Conservation (phyloP, 257 asterid genomes). For the Solanum lignicaule region DNA sequence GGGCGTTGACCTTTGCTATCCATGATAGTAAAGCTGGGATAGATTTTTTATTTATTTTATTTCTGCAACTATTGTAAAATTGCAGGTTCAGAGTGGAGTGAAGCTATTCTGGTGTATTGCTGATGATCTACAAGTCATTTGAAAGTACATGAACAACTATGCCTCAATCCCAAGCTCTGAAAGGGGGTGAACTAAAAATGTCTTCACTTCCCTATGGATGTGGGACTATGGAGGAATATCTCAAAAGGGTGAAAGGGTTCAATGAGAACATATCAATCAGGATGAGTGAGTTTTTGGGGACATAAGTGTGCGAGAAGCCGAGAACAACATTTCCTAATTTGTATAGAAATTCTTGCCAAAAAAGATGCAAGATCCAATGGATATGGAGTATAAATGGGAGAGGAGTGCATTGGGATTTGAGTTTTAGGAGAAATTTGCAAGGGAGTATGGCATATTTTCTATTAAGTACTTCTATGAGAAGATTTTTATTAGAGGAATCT, state of each 20-base stretch:
- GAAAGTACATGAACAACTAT: background rate
- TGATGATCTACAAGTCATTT: conserved; percentile 45
- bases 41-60: background rate
- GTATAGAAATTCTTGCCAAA: background rate
- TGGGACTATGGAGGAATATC: background rate
- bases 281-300: background rate
- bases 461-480: background rate
- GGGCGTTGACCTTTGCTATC: background rate
- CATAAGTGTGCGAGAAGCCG: background rate
- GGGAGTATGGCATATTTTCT: background rate
- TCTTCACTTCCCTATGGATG: background rate
- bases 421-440: background rate
- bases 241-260: background rate
- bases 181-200: background rate
- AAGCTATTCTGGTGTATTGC: conserved; percentile 73
- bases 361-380: background rate
- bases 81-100: conserved; percentile 65
- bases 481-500: background rate
- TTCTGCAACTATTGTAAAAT: background rate
- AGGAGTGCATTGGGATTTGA: background rate
- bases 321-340: background rate
- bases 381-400: background rate
- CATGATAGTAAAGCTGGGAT: background rate
- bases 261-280: background rate
- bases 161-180: background rate